A percentile compares a stretch with the other conserved stretches of the same genome.
These are phyloP conservation scores for Trypanosoma brucei DNA, from an alignment of 208 protist species.

Conservation along the genomic window DNA sequence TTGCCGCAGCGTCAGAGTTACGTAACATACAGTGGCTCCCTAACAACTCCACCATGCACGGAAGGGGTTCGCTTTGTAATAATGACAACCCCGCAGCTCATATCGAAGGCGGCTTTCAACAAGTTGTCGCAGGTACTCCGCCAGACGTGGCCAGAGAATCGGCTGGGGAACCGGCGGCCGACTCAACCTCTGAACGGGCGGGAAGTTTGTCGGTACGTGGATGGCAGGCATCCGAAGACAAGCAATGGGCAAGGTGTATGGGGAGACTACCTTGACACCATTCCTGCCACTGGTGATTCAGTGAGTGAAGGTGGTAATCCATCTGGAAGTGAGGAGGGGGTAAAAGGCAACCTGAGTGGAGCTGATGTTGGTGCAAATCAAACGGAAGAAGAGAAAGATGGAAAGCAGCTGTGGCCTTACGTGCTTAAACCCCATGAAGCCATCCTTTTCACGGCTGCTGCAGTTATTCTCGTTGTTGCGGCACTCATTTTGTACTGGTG, in stretches of 20 bases:
- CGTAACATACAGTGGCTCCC: constrained; percentile 72
- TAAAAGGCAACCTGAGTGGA: not conserved
- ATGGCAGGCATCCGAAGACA: constrained; percentile 8
- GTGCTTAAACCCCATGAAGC: not conserved
- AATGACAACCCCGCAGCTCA: constrained; percentile 65
- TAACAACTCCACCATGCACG: constrained; percentile 68
- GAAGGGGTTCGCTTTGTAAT: constrained; percentile 76
- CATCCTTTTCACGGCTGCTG: constrained; percentile 4
- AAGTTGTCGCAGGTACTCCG: constrained; percentile 47
- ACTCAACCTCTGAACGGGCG: constrained; percentile 63
- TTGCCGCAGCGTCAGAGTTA: constrained; percentile 55
- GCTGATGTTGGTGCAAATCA: not conserved
- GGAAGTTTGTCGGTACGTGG: constrained; percentile 59
- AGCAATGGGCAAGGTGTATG: not conserved
- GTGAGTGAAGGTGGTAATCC: not conserved
- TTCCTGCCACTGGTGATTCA: not conserved
- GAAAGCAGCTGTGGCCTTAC: constrained; percentile 1
- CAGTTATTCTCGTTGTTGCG: constrained; percentile 12
- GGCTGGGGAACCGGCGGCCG: constrained; percentile 48
- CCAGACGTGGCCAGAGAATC: constrained; percentile 35
- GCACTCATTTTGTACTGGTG: constrained; percentile 12
- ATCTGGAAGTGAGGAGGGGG: not conserved
- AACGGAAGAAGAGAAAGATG: not conserved
- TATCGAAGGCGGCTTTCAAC: constrained; percentile 43
- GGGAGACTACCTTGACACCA: constrained; percentile 9